These are phyloP conservation scores for Grifola frondosa DNA, from an alignment of 1,284 basidiomycete genomes.

Conservation along the genomic window DNA sequence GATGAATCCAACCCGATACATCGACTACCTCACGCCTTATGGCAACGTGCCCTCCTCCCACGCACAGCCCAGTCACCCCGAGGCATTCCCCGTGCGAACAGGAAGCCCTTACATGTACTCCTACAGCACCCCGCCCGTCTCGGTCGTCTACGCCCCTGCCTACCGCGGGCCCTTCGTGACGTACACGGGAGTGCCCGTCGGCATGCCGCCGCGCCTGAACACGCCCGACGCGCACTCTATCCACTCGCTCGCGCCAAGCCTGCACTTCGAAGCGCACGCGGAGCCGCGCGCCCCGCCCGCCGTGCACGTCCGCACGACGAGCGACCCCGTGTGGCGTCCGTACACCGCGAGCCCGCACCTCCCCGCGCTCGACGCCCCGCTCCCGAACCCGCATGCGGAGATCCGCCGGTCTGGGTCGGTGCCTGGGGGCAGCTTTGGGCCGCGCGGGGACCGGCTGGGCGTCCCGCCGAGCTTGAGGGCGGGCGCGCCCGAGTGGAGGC, in stretches of 20 bases:
- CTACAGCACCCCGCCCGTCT: not conserved
- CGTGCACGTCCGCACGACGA: constrained; percentile 13
- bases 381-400: constrained; percentile 24
- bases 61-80: not conserved
- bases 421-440: constrained; percentile 1
- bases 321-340: constrained; percentile 19
- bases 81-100: not conserved
- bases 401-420: constrained; percentile 24
- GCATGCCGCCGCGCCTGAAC: constrained; percentile 15
- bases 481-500: constrained; percentile 13
- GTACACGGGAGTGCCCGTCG: constrained; percentile 6
- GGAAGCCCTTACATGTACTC: not conserved
- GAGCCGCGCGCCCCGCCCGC: constrained; percentile 11
- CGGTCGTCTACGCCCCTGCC: constrained; percentile 5
- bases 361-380: constrained; percentile 6
- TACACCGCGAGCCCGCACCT: constrained; percentile 18
- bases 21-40: constrained; percentile 2
- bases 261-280: constrained; percentile 21
- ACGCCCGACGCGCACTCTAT: constrained; percentile 27
- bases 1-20: constrained; percentile 1
- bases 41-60: not conserved
- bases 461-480: constrained; percentile 2
- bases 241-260: constrained; percentile 29
- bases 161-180: not conserved
- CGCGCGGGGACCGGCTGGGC: constrained; percentile 1